These are phyloP conservation scores for Solanum boliviense DNA, from an alignment of 257 asterid genomes.

Conservation along the genomic window DNA sequence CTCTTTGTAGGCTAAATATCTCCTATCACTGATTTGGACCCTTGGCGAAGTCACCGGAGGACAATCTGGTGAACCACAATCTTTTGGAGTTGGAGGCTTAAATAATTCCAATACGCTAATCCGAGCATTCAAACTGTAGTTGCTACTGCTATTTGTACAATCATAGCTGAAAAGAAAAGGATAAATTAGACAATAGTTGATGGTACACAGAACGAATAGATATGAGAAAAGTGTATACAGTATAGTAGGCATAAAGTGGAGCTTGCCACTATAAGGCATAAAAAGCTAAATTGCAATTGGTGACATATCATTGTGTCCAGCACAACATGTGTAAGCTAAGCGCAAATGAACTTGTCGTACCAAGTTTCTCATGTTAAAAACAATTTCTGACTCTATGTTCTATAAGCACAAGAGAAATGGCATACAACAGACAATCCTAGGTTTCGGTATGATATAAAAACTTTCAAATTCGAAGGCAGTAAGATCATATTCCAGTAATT, in stretches of 20 bases:
- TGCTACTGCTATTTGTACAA: conserved; percentile 40
- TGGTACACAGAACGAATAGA: too few relatives aligned
- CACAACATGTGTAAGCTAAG: too few relatives aligned
- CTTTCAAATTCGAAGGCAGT: neutral
- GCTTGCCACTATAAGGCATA: too few relatives aligned
- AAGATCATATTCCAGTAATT: too few relatives aligned
- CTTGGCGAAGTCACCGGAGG: conserved; percentile 62
- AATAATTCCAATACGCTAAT: conserved; percentile 41
- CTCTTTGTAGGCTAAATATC: conserved; percentile 71
- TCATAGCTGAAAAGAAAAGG: conserved; percentile 29
- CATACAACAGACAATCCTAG: neutral
- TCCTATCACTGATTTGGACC: conserved; percentile 53
- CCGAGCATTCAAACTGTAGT: conserved; percentile 18
- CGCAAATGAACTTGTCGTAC: too few relatives aligned
- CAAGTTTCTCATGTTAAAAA: too few relatives aligned
- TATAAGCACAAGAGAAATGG: too few relatives aligned
- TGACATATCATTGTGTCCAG: neutral
- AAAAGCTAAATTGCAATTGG: too few relatives aligned
- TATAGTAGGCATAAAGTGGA: too few relatives aligned
- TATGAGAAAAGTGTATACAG: too few relatives aligned
- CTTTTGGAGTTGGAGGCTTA: conserved; percentile 55
- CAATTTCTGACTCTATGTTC: too few relatives aligned
- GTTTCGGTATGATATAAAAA: neutral
- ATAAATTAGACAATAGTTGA: neutral
- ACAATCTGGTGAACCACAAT: conserved; percentile 65